A percentile compares a stretch with the other conserved stretches of the same genome.
These are phyloP conservation scores for Isatis tinctoria DNA, from an alignment of 345 rosid genomes.

Conservation along the genomic window DNA sequence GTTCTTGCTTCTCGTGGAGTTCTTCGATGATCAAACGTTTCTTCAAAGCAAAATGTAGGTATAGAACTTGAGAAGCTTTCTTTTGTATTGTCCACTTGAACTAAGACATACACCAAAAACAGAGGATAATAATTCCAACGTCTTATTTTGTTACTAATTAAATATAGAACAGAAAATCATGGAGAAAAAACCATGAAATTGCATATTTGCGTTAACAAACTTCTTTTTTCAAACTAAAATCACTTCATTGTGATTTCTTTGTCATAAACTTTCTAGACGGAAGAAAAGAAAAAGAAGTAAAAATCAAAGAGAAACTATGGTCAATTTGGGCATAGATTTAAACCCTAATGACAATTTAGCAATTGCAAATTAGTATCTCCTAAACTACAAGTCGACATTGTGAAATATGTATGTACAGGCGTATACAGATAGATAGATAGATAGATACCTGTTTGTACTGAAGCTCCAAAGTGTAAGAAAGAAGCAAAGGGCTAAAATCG, in stretches of 20 bases:
- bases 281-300: background rate
- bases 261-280: background rate
- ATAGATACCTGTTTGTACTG: slow-evolving; percentile 65
- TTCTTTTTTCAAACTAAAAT: background rate
- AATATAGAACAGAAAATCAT: background rate
- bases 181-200: background rate
- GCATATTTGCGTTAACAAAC: background rate
- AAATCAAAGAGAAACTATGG: background rate
- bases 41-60: slow-evolving; percentile 78
- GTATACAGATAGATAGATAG: background rate
- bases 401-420: background rate
- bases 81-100: slow-evolving; percentile 78
- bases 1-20: slow-evolving; percentile 84
- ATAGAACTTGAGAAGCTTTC: slow-evolving; percentile 94
- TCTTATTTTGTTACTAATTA: background rate
- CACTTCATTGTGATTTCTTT: background rate
- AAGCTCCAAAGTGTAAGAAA: slow-evolving; percentile 76
- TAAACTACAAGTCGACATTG: slow-evolving; percentile 4
- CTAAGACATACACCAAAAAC: slow-evolving; percentile 43
- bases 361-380: background rate
- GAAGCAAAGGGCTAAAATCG: slow-evolving; percentile 84
- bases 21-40: slow-evolving; percentile 75
- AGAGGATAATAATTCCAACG: slow-evolving; percentile 6
- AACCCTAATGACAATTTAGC: background rate
- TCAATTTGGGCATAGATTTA: background rate